Evolutionary conservation across 1,284 basidiomycete genomes (phyloP), one percentile per base, ranked within the genome.

Genomic region (Apiotrichum porosum): DNA sequence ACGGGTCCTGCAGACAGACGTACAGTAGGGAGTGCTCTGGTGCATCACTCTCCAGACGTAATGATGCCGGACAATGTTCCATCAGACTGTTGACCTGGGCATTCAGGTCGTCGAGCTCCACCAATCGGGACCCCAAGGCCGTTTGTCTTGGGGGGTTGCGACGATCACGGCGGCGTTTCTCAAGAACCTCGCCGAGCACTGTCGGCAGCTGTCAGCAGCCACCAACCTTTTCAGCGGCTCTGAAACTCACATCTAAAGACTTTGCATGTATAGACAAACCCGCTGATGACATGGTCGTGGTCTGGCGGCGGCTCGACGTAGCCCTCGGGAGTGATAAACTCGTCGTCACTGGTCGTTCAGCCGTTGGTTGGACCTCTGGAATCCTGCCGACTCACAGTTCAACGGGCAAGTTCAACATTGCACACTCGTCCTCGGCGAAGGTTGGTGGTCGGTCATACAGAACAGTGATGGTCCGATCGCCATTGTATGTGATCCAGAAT

Each of bases 391-490:
- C n/a, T n/a, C n/a, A n/a, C n/a, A n/a, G n/a, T n/a, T n/a, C n/a
- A n/a, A n/a, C n/a, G n/a, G n/a, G n/a, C n/a, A n/a, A n/a, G n/a
- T n/a, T n/a, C n/a, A n/a, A n/a, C n/a, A n/a, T n/a, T n/a, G n/a
- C n/a, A 69, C 85, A 88, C 64, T 91, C 88, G 66, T 89, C 87
- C 64, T 89, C 86, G 45, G 86, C 80, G 60, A 89, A 77, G 65
- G 81, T 85, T 54, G 88, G 85, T 33, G 86, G 86, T 48, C 84
- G 78, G n/a, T 85, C 85, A 10, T 59, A 42, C 34, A 89, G 76
- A 28, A 88, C 84, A 39, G 83, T 84, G 83, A 84, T 85, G 14
- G 86, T 88, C 70, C 88, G 88, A 69, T 90, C 87, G 60, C 86
- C 86, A 69, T 83, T 85, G 62, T 88, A 89, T 37, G 88, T 78